A percentile compares a stretch with the other conserved stretches of the same genome.
Conservation (phyloP, 441 rosid species). For the Omphalea diandra region DNA sequence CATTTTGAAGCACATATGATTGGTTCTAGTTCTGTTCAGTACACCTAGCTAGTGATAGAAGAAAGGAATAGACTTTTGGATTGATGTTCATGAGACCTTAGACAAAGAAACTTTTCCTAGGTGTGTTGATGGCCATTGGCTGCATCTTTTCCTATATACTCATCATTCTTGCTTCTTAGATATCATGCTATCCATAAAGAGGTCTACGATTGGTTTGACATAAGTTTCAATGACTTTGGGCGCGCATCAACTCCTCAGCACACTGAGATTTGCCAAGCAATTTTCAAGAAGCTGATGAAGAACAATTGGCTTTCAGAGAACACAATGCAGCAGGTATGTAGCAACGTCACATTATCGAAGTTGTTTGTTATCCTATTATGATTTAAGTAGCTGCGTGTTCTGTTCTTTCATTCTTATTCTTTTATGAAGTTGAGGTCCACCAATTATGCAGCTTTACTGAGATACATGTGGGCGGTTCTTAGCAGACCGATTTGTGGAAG, state of each 20-base stretch:
- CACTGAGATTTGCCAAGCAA: conserved; percentile 74
- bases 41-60: background rate
- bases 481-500: conserved; percentile 90
- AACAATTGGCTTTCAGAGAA: conserved; percentile 71
- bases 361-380: background rate
- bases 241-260: conserved; percentile 77
- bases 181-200: conserved; percentile 79
- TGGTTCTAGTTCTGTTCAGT: background rate
- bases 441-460: conserved; percentile 65
- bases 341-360: background rate
- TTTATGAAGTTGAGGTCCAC: background rate
- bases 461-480: conserved; percentile 60
- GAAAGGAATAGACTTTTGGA: background rate
- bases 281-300: conserved; percentile 64
- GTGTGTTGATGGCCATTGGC: no score
- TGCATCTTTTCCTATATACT: no score
- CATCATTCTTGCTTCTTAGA: conserved; percentile 6
- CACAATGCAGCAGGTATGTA: conserved; percentile 43
- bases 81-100: background rate
- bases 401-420: background rate
- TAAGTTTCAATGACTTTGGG: conserved; percentile 82
- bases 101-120: background rate
- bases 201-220: conserved; percentile 81
- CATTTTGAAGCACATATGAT: background rate
- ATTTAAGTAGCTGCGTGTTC: background rate